Evolutionary conservation across 2,329 filamentous ascomycete species (phyloP), one percentile per base, ranked within the genome.

Genomic region (Dactylellina cionopaga): DNA sequence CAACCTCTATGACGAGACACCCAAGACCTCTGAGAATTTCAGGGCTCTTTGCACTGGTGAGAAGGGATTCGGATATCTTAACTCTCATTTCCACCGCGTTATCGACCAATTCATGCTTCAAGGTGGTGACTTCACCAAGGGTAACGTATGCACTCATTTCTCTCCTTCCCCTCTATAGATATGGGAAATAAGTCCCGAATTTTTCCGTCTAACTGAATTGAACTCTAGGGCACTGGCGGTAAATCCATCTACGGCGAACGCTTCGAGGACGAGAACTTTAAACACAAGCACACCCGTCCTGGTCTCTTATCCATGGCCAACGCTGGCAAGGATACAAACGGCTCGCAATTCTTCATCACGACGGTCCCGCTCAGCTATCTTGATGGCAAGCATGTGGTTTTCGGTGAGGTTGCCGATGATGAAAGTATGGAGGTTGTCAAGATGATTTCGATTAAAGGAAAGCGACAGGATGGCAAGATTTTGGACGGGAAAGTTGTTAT

Each of bases 161-260:
- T 22, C 17, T n/a, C 15, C 31, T 46, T 49, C 13, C 11, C n/a
- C n/a, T n/a, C n/a, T n/a, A 22, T 13, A 17, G 37, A 46, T 9
- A 15, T 24, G 25, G 33, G 25, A 19, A 41, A 33, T 43, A 77
- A n/a, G n/a, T n/a, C n/a, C n/a, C n/a, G n/a, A n/a, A n/a, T n/a
- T n/a, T n/a, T n/a, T n/a, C n/a, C n/a, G n/a, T n/a, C n/a, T n/a
- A n/a, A n/a, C n/a, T n/a, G n/a, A n/a, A n/a, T n/a, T n/a, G n/a
- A n/a, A n/a, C n/a, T n/a, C n/a, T 59, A 96, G 92, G 92, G 92
- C 80, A 94, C 92, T 70, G 92, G 92, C 84, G 92, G 92, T 83
- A 91, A 90, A 84, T 96, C 91, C 81, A 96, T 96, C 87, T 96
- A 96, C 83, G 92, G 92, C 79, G 91, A 96, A 83, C 95, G 94